phyloP scores from a whole-genome alignment of 805 yeast species.

The Kluyveromyces aestuarii region DNA sequence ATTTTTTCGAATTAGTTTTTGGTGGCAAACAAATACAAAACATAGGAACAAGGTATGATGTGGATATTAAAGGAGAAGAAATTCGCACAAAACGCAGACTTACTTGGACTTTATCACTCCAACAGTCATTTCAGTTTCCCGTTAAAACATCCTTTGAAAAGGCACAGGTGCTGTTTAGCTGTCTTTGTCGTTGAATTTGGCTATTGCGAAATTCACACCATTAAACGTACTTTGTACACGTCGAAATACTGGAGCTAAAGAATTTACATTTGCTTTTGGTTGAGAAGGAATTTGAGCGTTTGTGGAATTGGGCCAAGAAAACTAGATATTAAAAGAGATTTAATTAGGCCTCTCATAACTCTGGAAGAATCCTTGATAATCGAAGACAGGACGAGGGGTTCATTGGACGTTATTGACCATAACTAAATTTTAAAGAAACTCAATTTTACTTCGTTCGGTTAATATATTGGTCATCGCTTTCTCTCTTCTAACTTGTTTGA shows the following conservation, averaged over 20 bases:
- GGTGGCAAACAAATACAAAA: neutral
- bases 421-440: no score
- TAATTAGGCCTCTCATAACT: neutral
- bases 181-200: neutral
- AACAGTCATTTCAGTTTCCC: neutral
- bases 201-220: neutral
- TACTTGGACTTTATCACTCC: conserved; percentile 3
- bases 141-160: neutral
- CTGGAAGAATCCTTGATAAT: neutral
- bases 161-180: neutral
- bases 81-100: neutral
- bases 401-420: neutral
- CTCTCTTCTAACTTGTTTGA: neutral
- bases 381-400: neutral
- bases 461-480: neutral
- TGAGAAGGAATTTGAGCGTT: neutral
- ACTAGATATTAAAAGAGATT: neutral
- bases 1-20: neutral
- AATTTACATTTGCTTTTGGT: neutral
- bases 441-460: no score
- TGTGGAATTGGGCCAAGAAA: neutral
- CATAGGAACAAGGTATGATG: neutral
- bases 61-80: no score
- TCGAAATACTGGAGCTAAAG: neutral
- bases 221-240: neutral